Conservation (phyloP, 345 rosid genomes). For the Syzygium jambos region DNA sequence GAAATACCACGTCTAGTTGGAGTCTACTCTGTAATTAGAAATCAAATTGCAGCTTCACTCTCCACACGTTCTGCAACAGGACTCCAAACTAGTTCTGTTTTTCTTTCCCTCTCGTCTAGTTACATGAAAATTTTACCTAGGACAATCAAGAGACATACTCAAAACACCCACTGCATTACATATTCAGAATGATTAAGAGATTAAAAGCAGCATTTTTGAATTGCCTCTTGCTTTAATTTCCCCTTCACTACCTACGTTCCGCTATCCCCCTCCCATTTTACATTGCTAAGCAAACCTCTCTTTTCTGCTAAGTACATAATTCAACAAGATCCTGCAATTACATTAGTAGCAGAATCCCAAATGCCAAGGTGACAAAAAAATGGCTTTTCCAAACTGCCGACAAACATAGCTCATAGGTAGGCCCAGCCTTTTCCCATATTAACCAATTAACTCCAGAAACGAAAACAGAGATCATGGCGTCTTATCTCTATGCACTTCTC, state of each 20-base stretch:
- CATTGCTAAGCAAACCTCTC: not conserved
- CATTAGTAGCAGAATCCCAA: not conserved
- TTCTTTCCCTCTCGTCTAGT: fast-evolving
- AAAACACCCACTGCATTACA: not conserved
- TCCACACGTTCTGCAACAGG: not conserved
- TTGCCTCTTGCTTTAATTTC: not conserved
- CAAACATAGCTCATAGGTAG: conserved; percentile 20
- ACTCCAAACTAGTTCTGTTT: not conserved
- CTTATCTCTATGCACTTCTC: not conserved
- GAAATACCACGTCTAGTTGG: fast-evolving
- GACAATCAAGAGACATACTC: not conserved
- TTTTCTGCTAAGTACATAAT: not conserved
- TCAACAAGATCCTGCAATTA: not conserved
- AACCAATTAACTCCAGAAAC: not conserved
- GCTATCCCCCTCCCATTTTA: not conserved
- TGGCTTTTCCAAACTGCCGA: not conserved
- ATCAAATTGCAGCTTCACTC: not conserved
- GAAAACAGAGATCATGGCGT: not conserved
- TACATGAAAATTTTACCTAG: fast-evolving
- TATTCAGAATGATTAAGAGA: not conserved
- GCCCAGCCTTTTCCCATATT: conserved; percentile 38
- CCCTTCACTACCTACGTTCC: not conserved
- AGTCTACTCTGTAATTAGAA: not conserved
- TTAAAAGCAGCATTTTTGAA: not conserved
- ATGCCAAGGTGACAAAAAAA: not conserved